Percentiles rank a stretch among this genome's conserved stretches.
Conservation (phyloP, 2,329 filamentous ascomycete species). For the Aspergillus luchuensis region DNA sequence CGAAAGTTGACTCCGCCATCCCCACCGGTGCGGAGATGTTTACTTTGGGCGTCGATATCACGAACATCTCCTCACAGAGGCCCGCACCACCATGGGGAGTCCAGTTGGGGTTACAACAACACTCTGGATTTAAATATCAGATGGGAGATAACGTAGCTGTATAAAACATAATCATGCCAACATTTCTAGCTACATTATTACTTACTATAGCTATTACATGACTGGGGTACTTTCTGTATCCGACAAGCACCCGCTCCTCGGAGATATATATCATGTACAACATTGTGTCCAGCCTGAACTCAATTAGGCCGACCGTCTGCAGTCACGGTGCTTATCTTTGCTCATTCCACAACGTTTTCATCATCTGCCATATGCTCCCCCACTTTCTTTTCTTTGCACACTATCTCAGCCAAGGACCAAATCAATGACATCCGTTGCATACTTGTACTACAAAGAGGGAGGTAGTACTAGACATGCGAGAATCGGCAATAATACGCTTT, state of each 20-base stretch:
- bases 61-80: slow-evolving; percentile 11
- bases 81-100: background rate
- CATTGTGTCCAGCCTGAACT: background rate
- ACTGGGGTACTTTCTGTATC: no score
- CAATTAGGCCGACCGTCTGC: background rate
- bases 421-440: slow-evolving; percentile 2
- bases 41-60: slow-evolving; percentile 6
- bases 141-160: background rate
- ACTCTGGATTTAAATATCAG: background rate
- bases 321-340: background rate
- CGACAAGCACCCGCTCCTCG: background rate
- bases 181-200: background rate
- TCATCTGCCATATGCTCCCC: background rate
- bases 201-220: no score
- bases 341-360: background rate
- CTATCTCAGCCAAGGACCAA: background rate
- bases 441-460: background rate
- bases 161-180: background rate
- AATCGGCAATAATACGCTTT: no score
- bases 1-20: slow-evolving; percentile 12
- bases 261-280: background rate
- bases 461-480: background rate
- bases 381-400: background rate
- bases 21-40: slow-evolving; percentile 28
- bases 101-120: background rate